These are phyloP conservation scores for Dendrocalamus latiflorus DNA, from an alignment of 202 grass and related monocot genomes.

Conservation along the genomic window DNA sequence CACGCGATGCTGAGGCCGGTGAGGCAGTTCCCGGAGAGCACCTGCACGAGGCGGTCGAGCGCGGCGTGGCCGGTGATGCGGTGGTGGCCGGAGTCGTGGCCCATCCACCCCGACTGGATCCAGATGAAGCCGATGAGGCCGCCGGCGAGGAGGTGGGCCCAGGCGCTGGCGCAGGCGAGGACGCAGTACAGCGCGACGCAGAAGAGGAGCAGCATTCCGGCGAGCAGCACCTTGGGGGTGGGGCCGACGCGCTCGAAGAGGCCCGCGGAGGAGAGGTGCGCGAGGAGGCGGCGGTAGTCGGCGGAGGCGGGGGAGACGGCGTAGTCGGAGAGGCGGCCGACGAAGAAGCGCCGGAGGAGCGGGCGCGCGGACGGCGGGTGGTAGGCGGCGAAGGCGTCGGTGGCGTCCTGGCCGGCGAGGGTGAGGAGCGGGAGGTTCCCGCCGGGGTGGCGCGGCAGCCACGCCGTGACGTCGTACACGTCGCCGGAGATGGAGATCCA, in stretches of 20 bases:
- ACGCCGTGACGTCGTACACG: slow-evolving; percentile 81
- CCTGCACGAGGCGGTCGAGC: slow-evolving; percentile 59
- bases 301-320: slow-evolving; percentile 51
- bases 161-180: slow-evolving; percentile 30
- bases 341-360: slow-evolving; percentile 51
- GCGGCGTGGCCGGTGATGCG: slow-evolving; percentile 19
- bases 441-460: slow-evolving; percentile 63
- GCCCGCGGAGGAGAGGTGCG: slow-evolving; percentile 47
- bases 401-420: slow-evolving; percentile 74
- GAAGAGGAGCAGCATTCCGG: slow-evolving; percentile 33
- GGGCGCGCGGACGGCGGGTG: slow-evolving; percentile 60
- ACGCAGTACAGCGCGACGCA: slow-evolving; percentile 29
- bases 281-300: slow-evolving; percentile 64
- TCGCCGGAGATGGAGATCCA: slow-evolving; percentile 87
- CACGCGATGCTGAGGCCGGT: slow-evolving; percentile 82
- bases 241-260: slow-evolving; percentile 66
- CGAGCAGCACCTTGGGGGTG: slow-evolving; percentile 28
- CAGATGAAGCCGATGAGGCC: slow-evolving; percentile 58
- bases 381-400: slow-evolving; percentile 81
- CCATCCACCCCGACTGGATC: slow-evolving; percentile 89
- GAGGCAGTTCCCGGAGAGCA: slow-evolving; percentile 78
- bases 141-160: slow-evolving; percentile 45
- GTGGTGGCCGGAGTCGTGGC: slow-evolving; percentile 89
- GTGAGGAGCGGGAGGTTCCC: slow-evolving; percentile 65
- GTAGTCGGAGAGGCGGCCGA: slow-evolving; percentile 67